phyloP scores from a whole-genome alignment of 176 grass and related monocot genomes.

The Cocos nucifera region DNA sequence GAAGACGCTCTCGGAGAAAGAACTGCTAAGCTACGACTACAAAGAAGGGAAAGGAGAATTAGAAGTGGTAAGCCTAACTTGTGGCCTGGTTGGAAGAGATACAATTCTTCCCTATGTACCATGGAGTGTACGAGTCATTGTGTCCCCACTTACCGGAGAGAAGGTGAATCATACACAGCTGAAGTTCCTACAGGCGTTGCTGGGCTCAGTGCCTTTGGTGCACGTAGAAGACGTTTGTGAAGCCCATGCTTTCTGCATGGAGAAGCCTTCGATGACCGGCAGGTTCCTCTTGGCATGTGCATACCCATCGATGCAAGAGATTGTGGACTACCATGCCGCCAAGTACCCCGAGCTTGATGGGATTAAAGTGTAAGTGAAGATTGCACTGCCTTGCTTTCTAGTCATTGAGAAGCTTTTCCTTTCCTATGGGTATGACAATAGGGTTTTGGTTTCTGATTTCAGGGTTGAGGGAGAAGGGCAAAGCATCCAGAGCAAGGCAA shows the following conservation, averaged over 20 bases:
- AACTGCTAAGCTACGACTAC: background rate
- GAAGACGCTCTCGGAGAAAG: constrained; percentile 28
- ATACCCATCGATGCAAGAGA: constrained; percentile 29
- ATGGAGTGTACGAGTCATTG: constrained; percentile 14
- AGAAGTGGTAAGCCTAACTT: constrained; percentile 42
- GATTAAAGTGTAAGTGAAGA: constrained; percentile 32
- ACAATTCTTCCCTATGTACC: constrained; percentile 25
- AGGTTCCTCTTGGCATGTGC: constrained; percentile 44
- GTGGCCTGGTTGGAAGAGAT: constrained; percentile 45
- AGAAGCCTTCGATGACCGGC: constrained; percentile 34
- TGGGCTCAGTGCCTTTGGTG: constrained; percentile 45
- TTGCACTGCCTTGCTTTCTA: too few relatives aligned
- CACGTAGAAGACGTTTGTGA: constrained; percentile 57
- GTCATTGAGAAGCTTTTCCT: too few relatives aligned
- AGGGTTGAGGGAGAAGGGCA: too few relatives aligned
- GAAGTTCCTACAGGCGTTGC: constrained; percentile 38
- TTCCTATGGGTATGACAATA: too few relatives aligned
- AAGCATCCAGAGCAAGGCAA: too few relatives aligned
- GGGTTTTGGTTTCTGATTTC: too few relatives aligned
- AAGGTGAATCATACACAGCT: constrained; percentile 6
- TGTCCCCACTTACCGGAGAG: constrained; percentile 38
- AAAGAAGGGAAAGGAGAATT: constrained; percentile 10
- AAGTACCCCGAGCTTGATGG: constrained; percentile 31
- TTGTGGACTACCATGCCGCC: constrained; percentile 21
- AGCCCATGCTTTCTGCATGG: constrained; percentile 61